Percentiles rank a stretch among this genome's conserved stretches.
These are phyloP conservation scores for Gynochthodes officinalis DNA, from an alignment of 257 asterid genomes.

Conservation along the genomic window DNA sequence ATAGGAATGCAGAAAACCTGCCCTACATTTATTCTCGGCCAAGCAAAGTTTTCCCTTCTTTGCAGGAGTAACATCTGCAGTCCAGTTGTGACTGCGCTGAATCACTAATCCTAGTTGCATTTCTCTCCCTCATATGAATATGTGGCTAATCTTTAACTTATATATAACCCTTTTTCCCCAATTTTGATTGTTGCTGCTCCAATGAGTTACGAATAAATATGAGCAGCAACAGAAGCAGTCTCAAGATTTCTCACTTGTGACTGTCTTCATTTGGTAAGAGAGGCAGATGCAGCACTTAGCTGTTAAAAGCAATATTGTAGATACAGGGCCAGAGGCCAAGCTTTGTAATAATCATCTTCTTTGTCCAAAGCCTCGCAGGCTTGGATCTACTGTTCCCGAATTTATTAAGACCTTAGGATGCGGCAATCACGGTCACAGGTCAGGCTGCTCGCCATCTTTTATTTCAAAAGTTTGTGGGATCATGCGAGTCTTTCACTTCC, in stretches of 20 bases:
- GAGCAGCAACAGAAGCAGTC: constrained; percentile 13
- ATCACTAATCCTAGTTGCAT: constrained; percentile 13
- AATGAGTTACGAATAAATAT: constrained; percentile 23
- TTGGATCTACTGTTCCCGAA: constrained; percentile 41
- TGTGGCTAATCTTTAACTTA: constrained; percentile 21
- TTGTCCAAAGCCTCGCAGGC: constrained; percentile 67
- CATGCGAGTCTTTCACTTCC: background rate
- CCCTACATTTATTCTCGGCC: constrained; percentile 35
- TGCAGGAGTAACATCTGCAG: constrained; percentile 7
- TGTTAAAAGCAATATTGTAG: constrained; percentile 34
- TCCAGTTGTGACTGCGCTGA: constrained; percentile 15
- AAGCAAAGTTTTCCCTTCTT: constrained; percentile 25
- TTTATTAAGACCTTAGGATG: constrained; percentile 37
- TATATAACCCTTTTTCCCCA: background rate
- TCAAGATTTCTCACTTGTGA: constrained; percentile 20
- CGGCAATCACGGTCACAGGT: constrained; percentile 36
- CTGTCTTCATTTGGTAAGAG: constrained; percentile 2
- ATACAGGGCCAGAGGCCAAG: constrained; percentile 24
- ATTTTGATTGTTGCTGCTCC: background rate
- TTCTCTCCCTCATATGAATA: constrained; percentile 12
- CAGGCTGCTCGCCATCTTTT: background rate
- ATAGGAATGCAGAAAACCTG: constrained; percentile 26
- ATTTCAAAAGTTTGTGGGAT: background rate
- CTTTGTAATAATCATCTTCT: constrained; percentile 35
- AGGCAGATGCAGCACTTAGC: constrained; percentile 45